A percentile compares a stretch with the other conserved stretches of the same genome.
Evolutionary conservation across 73 alveolate species (phyloP).

Genomic region (Symbiodinium natans): DNA sequence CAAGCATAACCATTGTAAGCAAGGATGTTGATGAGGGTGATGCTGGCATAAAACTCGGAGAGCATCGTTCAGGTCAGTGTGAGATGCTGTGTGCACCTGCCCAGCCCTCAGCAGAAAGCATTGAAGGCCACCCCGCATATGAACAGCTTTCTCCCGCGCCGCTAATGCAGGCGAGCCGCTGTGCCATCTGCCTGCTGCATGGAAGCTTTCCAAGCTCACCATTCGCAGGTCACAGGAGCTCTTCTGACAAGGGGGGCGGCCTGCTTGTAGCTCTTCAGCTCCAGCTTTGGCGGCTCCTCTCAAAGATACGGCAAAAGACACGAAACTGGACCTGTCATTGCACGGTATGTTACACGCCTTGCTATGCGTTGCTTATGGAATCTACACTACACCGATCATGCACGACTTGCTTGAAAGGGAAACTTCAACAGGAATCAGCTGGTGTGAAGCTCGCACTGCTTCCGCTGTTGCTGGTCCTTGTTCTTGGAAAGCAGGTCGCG

Average conservation of each 20-base stretch:
- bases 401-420: background rate
- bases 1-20: too few species aligned
- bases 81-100: too few species aligned
- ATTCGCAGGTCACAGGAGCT: too few species aligned
- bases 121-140: too few species aligned
- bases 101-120: too few species aligned
- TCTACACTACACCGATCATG: background rate
- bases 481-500: background rate
- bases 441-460: background rate
- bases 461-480: background rate
- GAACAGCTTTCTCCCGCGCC: too few species aligned
- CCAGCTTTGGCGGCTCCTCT: slow-evolving; percentile 5
- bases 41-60: too few species aligned
- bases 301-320: background rate
- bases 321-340: background rate
- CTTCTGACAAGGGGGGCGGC: too few species aligned
- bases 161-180: background rate
- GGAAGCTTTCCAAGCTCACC: background rate
- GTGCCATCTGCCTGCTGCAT: background rate
- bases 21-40: too few species aligned
- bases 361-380: background rate
- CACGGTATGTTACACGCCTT: background rate
- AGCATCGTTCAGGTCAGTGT: too few species aligned
- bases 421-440: background rate
- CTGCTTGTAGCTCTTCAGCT: background rate